Conservation (phyloP, 306 rosid species). For the Rosa rugosa region DNA sequence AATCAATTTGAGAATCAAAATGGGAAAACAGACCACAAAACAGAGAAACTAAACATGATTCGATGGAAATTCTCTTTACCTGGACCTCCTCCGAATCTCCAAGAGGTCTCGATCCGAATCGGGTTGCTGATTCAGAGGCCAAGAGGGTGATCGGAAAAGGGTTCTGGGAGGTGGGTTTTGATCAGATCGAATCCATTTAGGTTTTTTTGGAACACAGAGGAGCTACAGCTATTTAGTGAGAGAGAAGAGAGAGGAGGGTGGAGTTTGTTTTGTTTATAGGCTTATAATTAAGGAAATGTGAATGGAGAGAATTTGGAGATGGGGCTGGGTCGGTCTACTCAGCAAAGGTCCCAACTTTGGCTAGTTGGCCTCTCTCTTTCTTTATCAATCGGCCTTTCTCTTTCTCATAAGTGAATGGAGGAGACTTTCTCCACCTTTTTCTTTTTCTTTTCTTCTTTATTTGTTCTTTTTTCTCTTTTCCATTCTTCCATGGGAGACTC, state of each 20-base stretch:
- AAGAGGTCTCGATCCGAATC: slow-evolving; percentile 23
- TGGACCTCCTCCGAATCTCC: slow-evolving; percentile 16
- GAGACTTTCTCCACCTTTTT: not conserved
- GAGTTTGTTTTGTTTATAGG: slow-evolving; percentile 13
- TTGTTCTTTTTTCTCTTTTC: too few species aligned
- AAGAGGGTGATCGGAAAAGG: not conserved
- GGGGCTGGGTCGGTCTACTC: slow-evolving; percentile 31
- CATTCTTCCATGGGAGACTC: not conserved
- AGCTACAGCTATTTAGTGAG: not conserved
- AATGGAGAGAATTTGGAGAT: slow-evolving; percentile 7
- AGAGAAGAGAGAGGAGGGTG: not conserved
- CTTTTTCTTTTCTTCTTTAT: not conserved
- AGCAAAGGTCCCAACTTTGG: slow-evolving; percentile 11
- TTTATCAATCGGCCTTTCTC: not conserved
- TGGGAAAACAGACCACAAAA: not conserved
- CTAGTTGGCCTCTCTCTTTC: not conserved
- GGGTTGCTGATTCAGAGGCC: not conserved
- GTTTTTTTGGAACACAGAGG: not conserved
- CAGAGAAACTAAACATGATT: not conserved
- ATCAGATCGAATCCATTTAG: slow-evolving; percentile 28
- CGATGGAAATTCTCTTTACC: slow-evolving; percentile 25
- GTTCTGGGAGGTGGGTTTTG: not conserved
- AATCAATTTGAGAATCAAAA: not conserved
- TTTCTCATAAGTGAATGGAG: not conserved
- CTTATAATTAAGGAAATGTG: not conserved